A percentile compares a stretch with the other conserved stretches of the same genome.
These are phyloP conservation scores for Apiospora pterosperma DNA, from an alignment of 2,329 filamentous ascomycete genomes.

Conservation along the genomic window DNA sequence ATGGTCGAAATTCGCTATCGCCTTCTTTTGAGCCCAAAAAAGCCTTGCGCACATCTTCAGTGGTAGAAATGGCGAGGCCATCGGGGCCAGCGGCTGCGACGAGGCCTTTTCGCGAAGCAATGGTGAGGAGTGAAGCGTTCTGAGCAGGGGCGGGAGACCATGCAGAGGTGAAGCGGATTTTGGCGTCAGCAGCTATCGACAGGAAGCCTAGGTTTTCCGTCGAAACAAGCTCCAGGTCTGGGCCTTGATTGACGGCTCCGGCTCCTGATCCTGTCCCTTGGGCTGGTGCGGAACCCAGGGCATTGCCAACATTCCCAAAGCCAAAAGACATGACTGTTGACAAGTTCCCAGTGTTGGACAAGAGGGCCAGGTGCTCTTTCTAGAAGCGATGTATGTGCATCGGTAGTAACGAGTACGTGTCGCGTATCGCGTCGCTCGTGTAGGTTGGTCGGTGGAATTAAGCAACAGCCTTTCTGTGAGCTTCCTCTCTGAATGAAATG, in stretches of 20 bases:
- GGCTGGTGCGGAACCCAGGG: constrained; percentile 18
- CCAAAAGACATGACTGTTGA: constrained; percentile 10
- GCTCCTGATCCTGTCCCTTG: constrained; percentile 5
- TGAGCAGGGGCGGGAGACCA: constrained; percentile 76
- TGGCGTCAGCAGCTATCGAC: constrained; percentile 74
- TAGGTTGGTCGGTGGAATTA: background rate
- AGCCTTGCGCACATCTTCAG: constrained; percentile 72
- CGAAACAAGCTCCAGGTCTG: constrained; percentile 72
- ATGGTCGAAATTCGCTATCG: constrained; percentile 64
- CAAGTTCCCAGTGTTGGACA: constrained; percentile 1
- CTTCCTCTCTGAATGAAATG: background rate
- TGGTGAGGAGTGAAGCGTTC: constrained; percentile 77
- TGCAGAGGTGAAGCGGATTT: constrained; percentile 73
- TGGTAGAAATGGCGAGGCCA: constrained; percentile 70
- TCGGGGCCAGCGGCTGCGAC: constrained; percentile 86
- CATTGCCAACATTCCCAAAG: constrained; percentile 23
- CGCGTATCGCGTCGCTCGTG: background rate
- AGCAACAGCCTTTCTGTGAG: background rate
- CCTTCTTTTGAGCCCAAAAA: constrained; percentile 59
- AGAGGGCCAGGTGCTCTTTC: constrained; percentile 1
- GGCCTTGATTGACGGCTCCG: constrained; percentile 44
- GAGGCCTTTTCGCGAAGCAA: constrained; percentile 76
- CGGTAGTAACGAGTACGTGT: background rate
- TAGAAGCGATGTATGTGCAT: background rate
- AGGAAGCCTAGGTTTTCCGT: constrained; percentile 87